These are phyloP conservation scores for Barnettozyma populi DNA, from an alignment of 805 yeast genomes.

Conservation along the genomic window DNA sequence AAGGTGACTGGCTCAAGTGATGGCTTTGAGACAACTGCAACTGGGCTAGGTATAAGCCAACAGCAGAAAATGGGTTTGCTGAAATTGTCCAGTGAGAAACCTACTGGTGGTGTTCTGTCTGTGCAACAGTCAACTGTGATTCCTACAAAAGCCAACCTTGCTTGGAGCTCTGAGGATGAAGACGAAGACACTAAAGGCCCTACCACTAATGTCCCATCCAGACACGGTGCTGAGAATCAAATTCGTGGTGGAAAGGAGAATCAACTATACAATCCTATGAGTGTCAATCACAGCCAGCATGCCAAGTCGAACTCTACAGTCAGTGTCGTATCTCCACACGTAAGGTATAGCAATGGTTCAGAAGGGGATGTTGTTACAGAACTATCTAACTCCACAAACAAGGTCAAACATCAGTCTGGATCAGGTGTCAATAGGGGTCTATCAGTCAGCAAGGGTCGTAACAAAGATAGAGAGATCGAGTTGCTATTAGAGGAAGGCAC, in stretches of 20 bases:
- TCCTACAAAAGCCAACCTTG: slow-evolving; percentile 79
- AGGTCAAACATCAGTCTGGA: slow-evolving; percentile 8
- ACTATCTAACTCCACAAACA: slow-evolving; percentile 6
- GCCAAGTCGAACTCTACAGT: neutral
- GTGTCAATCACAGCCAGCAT: neutral
- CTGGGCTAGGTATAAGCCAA: slow-evolving; percentile 4
- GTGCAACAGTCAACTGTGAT: slow-evolving; percentile 63
- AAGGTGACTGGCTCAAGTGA: neutral
- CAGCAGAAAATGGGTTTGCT: neutral
- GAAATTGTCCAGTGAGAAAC: neutral
- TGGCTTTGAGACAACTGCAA: neutral
- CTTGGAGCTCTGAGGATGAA: slow-evolving; percentile 87
- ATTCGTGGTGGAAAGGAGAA: neutral
- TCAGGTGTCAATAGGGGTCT: slow-evolving; percentile 19
- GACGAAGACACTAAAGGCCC: slow-evolving; percentile 35
- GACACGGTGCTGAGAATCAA: neutral
- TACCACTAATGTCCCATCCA: neutral
- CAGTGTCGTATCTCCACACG: neutral
- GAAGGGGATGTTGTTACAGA: slow-evolving; percentile 11
- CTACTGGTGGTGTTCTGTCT: slow-evolving; percentile 28
- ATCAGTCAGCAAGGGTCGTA: slow-evolving; percentile 23
- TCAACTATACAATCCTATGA: neutral
- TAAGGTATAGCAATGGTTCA: slow-evolving; percentile 5
- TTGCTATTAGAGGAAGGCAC: slow-evolving; percentile 41
- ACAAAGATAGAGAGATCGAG: slow-evolving; percentile 40